Evolutionary conservation across 169 alveolate genomes (phyloP).

Genomic region (Eimeria tenella): DNA sequence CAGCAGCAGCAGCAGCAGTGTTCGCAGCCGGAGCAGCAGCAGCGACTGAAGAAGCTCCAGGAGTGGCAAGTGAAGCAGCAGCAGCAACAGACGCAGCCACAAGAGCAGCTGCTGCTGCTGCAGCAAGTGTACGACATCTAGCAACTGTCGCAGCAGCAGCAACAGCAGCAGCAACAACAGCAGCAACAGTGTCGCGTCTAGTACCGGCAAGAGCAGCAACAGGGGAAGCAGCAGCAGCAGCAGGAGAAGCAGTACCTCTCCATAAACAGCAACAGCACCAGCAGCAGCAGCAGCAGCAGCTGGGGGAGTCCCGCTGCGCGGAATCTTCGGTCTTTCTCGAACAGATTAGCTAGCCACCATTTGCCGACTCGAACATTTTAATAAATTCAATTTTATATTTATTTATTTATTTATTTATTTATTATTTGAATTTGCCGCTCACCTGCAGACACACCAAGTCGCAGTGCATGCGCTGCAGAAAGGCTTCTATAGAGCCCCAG

Average conservation of each 20-base stretch:
- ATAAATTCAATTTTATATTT: no score
- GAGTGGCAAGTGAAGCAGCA: not conserved
- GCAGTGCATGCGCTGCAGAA: not conserved
- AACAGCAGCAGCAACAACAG: not conserved
- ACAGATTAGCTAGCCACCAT: no score
- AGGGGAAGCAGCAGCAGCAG: not conserved
- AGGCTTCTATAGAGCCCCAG: not conserved
- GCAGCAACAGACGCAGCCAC: slow-evolving; percentile 2
- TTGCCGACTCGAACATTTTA: no score
- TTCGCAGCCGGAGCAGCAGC: not conserved
- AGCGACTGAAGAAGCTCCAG: not conserved
- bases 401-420: no score
- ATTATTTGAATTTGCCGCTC: not conserved
- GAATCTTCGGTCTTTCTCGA: no score
- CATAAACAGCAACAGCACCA: no score
- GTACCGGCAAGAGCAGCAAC: not conserved
- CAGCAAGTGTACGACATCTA: not conserved
- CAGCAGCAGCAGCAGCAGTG: slow-evolving; percentile 10
- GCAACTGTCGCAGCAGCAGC: not conserved
- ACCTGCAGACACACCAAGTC: slow-evolving; percentile 49
- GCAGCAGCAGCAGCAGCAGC: slow-evolving; percentile 19
- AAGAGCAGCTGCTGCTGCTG: not conserved
- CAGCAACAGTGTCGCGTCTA: not conserved
- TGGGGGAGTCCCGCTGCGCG: not conserved
- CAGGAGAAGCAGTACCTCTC: not conserved